Evolutionary conservation across 805 yeast genomes (phyloP).

Genomic region (Hermanozyma aechmeae): DNA sequence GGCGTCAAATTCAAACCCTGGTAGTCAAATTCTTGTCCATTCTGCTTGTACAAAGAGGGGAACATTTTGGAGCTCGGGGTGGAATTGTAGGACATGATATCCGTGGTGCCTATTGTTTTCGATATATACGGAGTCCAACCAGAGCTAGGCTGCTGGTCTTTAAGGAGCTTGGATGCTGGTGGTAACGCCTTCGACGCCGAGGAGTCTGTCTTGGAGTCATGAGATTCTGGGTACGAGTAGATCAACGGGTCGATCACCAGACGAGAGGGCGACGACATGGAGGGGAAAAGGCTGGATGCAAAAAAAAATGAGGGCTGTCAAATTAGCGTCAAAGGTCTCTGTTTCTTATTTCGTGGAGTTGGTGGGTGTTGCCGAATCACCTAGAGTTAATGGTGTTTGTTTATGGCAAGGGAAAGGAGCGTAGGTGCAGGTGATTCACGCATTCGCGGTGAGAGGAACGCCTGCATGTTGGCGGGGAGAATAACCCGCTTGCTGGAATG

Average conservation of each 20-base stretch:
- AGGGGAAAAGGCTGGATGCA: background rate
- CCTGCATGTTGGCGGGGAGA: slow-evolving; percentile 5
- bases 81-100: slow-evolving; percentile 21
- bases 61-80: slow-evolving; percentile 26
- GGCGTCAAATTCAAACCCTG: slow-evolving; percentile 34
- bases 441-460: too few species aligned
- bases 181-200: slow-evolving; percentile 1
- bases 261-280: slow-evolving; percentile 26
- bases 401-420: too few species aligned
- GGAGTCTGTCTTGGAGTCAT: background rate
- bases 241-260: slow-evolving; percentile 25
- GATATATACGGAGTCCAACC: slow-evolving; percentile 38
- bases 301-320: too few species aligned
- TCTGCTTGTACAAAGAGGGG: slow-evolving; percentile 6
- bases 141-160: slow-evolving; percentile 8
- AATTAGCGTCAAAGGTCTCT: too few species aligned
- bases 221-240: slow-evolving; percentile 11
- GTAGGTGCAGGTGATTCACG: too few species aligned
- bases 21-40: slow-evolving; percentile 16
- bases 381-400: too few species aligned
- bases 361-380: too few species aligned
- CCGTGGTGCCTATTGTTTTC: slow-evolving; percentile 27
- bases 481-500: too few species aligned
- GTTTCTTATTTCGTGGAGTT: too few species aligned
- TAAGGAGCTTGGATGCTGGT: slow-evolving; percentile 1